Evolutionary conservation across 2,329 filamentous ascomycete genomes (phyloP).

Genomic region (Sporothrix euskadiensis): DNA sequence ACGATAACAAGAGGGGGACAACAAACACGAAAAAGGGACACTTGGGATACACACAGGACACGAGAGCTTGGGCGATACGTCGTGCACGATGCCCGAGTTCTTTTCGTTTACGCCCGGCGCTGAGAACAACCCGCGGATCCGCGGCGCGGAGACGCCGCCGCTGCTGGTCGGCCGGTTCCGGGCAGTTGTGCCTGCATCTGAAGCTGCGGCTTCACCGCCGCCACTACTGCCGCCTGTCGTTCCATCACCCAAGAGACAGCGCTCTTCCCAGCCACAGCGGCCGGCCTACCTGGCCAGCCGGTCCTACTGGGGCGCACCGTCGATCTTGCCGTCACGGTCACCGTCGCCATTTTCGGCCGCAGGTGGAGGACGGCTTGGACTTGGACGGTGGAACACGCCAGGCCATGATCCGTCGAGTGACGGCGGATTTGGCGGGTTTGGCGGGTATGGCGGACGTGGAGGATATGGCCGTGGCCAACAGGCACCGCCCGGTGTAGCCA

Average conservation of each 20-base stretch:
- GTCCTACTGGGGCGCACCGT: constrained; percentile 22
- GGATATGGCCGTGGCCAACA: neutral
- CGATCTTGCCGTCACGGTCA: constrained; percentile 22
- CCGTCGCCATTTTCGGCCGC: constrained; percentile 23
- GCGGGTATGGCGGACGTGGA: neutral
- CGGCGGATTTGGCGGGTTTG: neutral
- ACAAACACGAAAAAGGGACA: neutral
- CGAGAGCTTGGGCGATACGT: neutral
- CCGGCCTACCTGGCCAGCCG: constrained; percentile 17
- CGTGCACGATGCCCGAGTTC: constrained; percentile 58
- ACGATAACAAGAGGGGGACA: neutral
- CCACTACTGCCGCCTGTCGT: constrained; percentile 37
- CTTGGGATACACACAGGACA: neutral
- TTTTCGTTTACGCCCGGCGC: constrained; percentile 67
- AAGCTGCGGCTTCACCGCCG: neutral
- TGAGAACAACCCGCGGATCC: constrained; percentile 56
- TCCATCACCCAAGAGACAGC: neutral
- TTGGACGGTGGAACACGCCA: neutral
- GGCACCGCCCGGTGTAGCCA: neutral
- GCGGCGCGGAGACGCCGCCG: constrained; percentile 52
- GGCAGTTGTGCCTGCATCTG: constrained; percentile 47
- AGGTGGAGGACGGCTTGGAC: neutral
- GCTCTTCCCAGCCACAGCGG: neutral
- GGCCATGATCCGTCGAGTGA: constrained; percentile 9
- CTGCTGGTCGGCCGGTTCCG: constrained; percentile 66